phyloP scores from a whole-genome alignment of 805 yeast species.

The Candida hungchunana region DNA sequence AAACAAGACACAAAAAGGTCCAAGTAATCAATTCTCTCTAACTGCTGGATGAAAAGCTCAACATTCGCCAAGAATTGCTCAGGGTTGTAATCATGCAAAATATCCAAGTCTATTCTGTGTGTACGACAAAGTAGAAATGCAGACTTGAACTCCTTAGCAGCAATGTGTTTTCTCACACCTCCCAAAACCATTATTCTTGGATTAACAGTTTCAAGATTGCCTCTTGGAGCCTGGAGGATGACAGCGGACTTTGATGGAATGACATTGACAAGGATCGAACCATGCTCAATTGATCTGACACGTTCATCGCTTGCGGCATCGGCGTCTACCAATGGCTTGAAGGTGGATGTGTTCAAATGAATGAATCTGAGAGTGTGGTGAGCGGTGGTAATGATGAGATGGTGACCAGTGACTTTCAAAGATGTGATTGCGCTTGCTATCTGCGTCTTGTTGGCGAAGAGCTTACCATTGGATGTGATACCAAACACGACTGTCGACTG shows the following conservation, averaged over 20 bases:
- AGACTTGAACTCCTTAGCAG: constrained; percentile 49
- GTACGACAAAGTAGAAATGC: constrained; percentile 85
- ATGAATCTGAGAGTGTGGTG: constrained; percentile 79
- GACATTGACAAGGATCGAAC: constrained; percentile 75
- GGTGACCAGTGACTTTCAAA: constrained; percentile 62
- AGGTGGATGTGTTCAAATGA: constrained; percentile 49
- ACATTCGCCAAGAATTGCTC: constrained; percentile 58
- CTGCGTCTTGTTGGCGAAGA: constrained; percentile 57
- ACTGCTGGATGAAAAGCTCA: constrained; percentile 63
- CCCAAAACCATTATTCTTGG: constrained; percentile 90
- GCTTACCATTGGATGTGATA: constrained; percentile 66
- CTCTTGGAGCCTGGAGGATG: constrained; percentile 90
- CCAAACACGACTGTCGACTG: constrained; percentile 55
- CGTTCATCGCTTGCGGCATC: constrained; percentile 63
- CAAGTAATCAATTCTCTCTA: constrained; percentile 68
- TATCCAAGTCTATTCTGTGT: constrained; percentile 87
- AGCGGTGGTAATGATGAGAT: constrained; percentile 81
- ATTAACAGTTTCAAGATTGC: constrained; percentile 88
- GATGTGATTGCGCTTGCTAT: constrained; percentile 80
- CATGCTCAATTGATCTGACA: constrained; percentile 84
- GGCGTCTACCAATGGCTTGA: constrained; percentile 36
- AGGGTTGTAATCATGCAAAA: constrained; percentile 85
- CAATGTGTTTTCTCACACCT: constrained; percentile 71
- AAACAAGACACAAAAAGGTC: constrained; percentile 86
- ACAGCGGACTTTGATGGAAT: constrained; percentile 83